phyloP scores from a whole-genome alignment of 805 yeast species.

The Metschnikowia drakensbergensis region DNA sequence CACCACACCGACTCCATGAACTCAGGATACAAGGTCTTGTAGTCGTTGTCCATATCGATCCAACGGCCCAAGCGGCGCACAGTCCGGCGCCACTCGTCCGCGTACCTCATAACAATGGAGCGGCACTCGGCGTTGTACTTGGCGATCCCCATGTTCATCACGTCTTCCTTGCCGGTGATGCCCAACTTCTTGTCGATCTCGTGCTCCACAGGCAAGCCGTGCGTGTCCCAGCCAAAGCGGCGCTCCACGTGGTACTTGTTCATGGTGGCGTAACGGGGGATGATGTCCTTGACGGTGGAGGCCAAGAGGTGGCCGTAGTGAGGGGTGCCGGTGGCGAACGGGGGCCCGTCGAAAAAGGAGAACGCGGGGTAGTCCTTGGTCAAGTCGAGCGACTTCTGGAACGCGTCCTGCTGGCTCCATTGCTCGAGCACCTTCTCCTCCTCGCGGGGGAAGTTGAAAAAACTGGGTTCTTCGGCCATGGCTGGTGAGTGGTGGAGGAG shows the following conservation, averaged over 20 bases:
- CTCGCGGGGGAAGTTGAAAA: slow-evolving; percentile 75
- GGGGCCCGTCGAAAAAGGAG: slow-evolving; percentile 98
- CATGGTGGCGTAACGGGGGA: slow-evolving; percentile 97
- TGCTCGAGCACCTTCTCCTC: slow-evolving; percentile 76
- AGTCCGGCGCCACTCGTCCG: slow-evolving; percentile 90
- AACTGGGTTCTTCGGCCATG: slow-evolving; percentile 26
- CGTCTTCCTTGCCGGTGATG: slow-evolving; percentile 90
- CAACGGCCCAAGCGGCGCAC: slow-evolving; percentile 96
- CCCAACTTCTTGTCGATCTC: slow-evolving; percentile 97
- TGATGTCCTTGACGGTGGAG: slow-evolving; percentile 94
- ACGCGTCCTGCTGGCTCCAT: slow-evolving; percentile 95
- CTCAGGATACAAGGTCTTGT: slow-evolving; percentile 90
- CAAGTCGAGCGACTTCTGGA: slow-evolving; percentile 76
- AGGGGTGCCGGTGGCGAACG: slow-evolving; percentile 99
- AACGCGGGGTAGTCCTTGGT: slow-evolving; percentile 84
- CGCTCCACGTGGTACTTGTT: slow-evolving; percentile 94
- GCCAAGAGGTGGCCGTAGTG: slow-evolving; percentile 98
- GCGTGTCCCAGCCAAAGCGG: slow-evolving; percentile 99
- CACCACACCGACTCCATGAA: slow-evolving; percentile 99
- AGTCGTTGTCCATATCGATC: slow-evolving; percentile 98
- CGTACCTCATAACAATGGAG: slow-evolving; percentile 95
- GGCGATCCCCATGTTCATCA: slow-evolving; percentile 88
- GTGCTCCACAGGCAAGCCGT: slow-evolving; percentile 97
- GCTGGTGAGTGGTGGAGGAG: not conserved
- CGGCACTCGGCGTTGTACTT: slow-evolving; percentile 94